A percentile compares a stretch with the other conserved stretches of the same genome.
phyloP scores from a whole-genome alignment of 192 early-diverging fungal species.

The Jimgerdemannia flammicorona region DNA sequence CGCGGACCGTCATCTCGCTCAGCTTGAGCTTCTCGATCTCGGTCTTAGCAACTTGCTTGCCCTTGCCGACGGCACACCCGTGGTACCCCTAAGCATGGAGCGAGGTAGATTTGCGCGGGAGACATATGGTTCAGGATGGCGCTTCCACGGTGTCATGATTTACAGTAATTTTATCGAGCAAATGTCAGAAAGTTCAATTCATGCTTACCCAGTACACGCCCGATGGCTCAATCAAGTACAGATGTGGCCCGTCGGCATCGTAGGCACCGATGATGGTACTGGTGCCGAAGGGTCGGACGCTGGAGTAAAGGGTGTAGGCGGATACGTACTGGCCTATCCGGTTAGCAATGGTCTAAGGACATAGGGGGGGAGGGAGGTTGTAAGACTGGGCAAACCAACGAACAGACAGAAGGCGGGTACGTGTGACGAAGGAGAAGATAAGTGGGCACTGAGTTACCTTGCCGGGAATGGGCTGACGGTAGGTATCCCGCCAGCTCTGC shows the following conservation, averaged over 20 bases:
- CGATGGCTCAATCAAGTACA: slow-evolving; percentile 97
- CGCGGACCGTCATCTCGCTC: slow-evolving; percentile 67
- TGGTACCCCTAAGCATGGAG: slow-evolving; percentile 74
- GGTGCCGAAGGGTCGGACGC: slow-evolving; percentile 91
- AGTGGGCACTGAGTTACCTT: slow-evolving; percentile 42
- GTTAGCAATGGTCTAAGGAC: slow-evolving; percentile 75
- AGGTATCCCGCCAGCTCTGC: slow-evolving; percentile 80
- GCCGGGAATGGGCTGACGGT: slow-evolving; percentile 78
- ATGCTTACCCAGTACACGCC: slow-evolving; percentile 84
- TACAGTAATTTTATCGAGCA: not conserved
- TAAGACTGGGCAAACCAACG: not conserved
- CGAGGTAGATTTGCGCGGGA: too few relatives aligned
- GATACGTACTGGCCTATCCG: slow-evolving; percentile 90
- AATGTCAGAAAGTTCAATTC: not conserved
- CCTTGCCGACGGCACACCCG: slow-evolving; percentile 94
- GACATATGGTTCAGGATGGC: too few relatives aligned
- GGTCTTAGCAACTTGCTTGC: slow-evolving; percentile 95
- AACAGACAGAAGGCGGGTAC: slow-evolving; percentile 2
- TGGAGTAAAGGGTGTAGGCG: slow-evolving; percentile 96
- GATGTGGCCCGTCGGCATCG: slow-evolving; percentile 76
- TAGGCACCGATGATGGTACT: slow-evolving; percentile 79
- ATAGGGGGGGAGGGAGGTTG: not conserved
- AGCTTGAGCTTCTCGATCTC: slow-evolving; percentile 97
- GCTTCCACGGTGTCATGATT: not conserved
- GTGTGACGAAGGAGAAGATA: not conserved